These are phyloP conservation scores for Boletus sp. DNA, from an alignment of 768 basidiomycete genomes.

Conservation along the genomic window DNA sequence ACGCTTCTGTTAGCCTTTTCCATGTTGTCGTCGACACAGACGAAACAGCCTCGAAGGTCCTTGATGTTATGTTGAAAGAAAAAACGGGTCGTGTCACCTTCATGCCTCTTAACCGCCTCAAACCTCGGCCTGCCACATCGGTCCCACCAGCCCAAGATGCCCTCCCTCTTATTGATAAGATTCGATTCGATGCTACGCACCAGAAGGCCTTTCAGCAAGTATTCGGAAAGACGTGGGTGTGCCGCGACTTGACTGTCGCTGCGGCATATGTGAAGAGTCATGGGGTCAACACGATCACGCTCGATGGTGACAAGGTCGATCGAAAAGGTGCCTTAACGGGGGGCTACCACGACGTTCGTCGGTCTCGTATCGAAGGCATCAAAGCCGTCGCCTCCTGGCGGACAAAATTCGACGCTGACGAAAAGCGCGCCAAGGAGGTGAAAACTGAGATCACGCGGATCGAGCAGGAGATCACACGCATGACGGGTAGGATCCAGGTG, in stretches of 20 bases:
- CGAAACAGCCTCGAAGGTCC: slow-evolving; percentile 84
- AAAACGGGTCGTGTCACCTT: slow-evolving; percentile 95
- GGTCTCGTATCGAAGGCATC: slow-evolving; percentile 87
- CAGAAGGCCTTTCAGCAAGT: slow-evolving; percentile 93
- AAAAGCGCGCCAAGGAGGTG: slow-evolving; percentile 65
- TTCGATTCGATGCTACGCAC: slow-evolving; percentile 67
- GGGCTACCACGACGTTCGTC: slow-evolving; percentile 89
- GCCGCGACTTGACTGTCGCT: slow-evolving; percentile 86
- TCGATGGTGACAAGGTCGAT: slow-evolving; percentile 97
- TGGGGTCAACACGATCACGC: slow-evolving; percentile 93
- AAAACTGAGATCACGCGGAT: slow-evolving; percentile 63
- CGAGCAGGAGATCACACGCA: slow-evolving; percentile 83
- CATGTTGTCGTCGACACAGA: slow-evolving; percentile 98
- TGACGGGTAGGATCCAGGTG: slow-evolving; percentile 71
- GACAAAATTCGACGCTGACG: slow-evolving; percentile 63
- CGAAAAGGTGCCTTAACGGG: slow-evolving; percentile 94
- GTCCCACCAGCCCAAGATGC: slow-evolving; percentile 70
- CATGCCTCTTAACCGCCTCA: slow-evolving; percentile 95
- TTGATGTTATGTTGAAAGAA: slow-evolving; percentile 91
- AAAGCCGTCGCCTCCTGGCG: slow-evolving; percentile 75
- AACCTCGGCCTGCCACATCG: slow-evolving; percentile 59
- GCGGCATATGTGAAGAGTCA: slow-evolving; percentile 94
- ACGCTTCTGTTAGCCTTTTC: slow-evolving; percentile 56
- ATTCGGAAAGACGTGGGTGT: slow-evolving; percentile 96
- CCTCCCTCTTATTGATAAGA: slow-evolving; percentile 77